Evolutionary conservation across 2,329 filamentous ascomycete species (phyloP).

Genomic region (Colletotrichum sp.): DNA sequence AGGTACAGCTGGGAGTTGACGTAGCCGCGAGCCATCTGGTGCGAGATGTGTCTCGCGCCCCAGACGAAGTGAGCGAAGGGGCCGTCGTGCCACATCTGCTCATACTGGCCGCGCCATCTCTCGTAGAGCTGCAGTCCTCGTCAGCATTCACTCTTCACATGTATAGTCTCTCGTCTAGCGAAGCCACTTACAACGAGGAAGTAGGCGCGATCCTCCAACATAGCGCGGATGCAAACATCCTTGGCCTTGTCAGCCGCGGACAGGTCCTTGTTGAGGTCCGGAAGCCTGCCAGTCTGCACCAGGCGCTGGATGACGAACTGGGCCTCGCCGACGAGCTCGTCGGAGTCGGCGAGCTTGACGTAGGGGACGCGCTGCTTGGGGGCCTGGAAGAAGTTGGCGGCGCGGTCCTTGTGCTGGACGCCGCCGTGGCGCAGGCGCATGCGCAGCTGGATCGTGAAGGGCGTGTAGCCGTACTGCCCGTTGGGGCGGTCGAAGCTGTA

Average conservation of each 20-base stretch:
- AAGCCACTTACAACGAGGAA: conserved; percentile 22
- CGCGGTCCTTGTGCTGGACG: conserved; percentile 21
- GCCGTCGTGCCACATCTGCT: conserved; percentile 22
- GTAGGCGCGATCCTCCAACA: conserved; percentile 25
- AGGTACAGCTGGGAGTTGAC: conserved; percentile 23
- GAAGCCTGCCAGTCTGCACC: conserved; percentile 21
- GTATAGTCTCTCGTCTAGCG: not conserved
- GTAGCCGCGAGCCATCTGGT: conserved; percentile 9
- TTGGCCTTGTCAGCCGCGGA: conserved; percentile 10
- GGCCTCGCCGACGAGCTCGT: conserved; percentile 25
- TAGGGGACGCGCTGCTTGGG: conserved; percentile 26
- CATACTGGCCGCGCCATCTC: conserved; percentile 24
- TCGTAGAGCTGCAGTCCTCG: conserved; percentile 21
- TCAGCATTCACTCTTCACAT: not conserved
- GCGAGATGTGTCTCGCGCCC: conserved; percentile 21
- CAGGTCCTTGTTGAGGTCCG: conserved; percentile 17
- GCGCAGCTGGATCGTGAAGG: conserved; percentile 25
- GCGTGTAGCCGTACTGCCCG: conserved; percentile 21
- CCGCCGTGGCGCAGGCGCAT: conserved; percentile 24
- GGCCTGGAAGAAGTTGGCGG: conserved; percentile 19
- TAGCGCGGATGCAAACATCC: conserved; percentile 22
- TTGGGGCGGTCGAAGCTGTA: conserved; percentile 24
- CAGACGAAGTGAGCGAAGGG: conserved; percentile 22
- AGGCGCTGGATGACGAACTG: conserved; percentile 23
- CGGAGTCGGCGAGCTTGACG: conserved; percentile 22